These are phyloP conservation scores for Boletellus deceptivus DNA, from an alignment of 1,284 basidiomycete species.

Conservation along the genomic window DNA sequence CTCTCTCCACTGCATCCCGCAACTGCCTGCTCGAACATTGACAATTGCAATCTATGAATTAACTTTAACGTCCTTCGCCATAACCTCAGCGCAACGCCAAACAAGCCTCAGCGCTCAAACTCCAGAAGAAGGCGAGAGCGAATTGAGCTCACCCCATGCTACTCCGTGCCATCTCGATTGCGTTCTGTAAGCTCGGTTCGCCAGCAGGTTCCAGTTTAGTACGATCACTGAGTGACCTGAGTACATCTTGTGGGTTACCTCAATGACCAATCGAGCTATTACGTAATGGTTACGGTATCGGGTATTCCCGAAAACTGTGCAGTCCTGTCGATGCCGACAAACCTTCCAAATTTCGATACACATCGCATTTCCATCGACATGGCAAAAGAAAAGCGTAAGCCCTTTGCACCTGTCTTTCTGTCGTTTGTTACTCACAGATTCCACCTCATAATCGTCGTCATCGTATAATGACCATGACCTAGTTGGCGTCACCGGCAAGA, in stretches of 20 bases:
- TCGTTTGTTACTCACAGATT: neutral
- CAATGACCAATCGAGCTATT: too few relatives aligned
- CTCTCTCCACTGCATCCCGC: neutral
- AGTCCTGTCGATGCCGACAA: too few relatives aligned
- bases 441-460: neutral
- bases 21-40: too few relatives aligned
- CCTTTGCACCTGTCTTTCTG: neutral
- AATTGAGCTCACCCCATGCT: slow-evolving; percentile 70
- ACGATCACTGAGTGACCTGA: slow-evolving; percentile 82
- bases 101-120: slow-evolving; percentile 10
- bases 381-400: slow-evolving; percentile 27
- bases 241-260: slow-evolving; percentile 95
- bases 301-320: too few relatives aligned
- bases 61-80: too few relatives aligned
- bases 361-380: slow-evolving; percentile 7
- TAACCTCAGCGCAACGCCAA: too few relatives aligned
- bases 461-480: too few relatives aligned
- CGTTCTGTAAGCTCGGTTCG: slow-evolving; percentile 95
- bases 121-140: slow-evolving; percentile 1
- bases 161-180: slow-evolving; percentile 91
- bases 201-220: slow-evolving; percentile 87
- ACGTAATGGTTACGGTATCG: too few relatives aligned
- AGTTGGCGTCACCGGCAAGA: slow-evolving; percentile 73
- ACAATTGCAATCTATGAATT: too few relatives aligned
- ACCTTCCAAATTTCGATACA: neutral